These are phyloP conservation scores for Ambrosia artemisiifolia DNA, from an alignment of 129 eudicot genomes.

Conservation along the genomic window DNA sequence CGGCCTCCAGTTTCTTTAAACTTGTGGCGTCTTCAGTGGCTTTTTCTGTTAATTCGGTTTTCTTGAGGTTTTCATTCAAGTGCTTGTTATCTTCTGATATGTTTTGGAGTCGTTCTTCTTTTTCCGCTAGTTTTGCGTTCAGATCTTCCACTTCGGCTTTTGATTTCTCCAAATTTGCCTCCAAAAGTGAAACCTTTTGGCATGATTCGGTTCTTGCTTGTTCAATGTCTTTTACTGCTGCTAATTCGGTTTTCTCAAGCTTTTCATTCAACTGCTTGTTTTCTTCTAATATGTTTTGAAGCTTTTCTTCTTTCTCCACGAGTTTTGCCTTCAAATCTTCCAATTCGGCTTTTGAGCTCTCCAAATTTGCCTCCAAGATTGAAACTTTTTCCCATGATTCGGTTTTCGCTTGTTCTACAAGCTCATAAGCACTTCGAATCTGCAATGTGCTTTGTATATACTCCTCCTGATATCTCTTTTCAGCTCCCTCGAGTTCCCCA, in stretches of 20 bases:
- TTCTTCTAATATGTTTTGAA: conserved; percentile 38
- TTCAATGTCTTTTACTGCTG: conserved; percentile 28
- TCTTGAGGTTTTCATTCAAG: conserved; percentile 32
- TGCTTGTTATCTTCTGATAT: conserved; percentile 42
- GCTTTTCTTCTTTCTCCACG: conserved; percentile 37
- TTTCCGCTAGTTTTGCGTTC: conserved; percentile 41
- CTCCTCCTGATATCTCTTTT: conserved; percentile 67
- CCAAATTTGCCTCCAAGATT: conserved; percentile 49
- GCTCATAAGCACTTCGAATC: conserved; percentile 75
- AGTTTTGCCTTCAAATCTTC: conserved; percentile 54
- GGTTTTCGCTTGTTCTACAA: conserved; percentile 56
- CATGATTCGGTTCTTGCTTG: neutral
- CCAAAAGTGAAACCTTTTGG: conserved; percentile 47
- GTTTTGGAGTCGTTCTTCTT: conserved; percentile 34
- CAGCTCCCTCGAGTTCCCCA: conserved; percentile 72
- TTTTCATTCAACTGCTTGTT: conserved; percentile 36
- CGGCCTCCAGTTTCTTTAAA: conserved; percentile 36
- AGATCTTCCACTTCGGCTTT: conserved; percentile 48
- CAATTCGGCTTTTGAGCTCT: conserved; percentile 36
- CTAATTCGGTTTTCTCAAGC: conserved; percentile 28
- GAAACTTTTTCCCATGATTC: conserved; percentile 53
- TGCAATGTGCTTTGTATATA: conserved; percentile 71
- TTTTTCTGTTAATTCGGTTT: conserved; percentile 24
- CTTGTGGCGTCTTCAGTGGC: conserved; percentile 40
- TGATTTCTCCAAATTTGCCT: conserved; percentile 44